Conservation (phyloP, 768 basidiomycete genomes). For the Boletus sp. region DNA sequence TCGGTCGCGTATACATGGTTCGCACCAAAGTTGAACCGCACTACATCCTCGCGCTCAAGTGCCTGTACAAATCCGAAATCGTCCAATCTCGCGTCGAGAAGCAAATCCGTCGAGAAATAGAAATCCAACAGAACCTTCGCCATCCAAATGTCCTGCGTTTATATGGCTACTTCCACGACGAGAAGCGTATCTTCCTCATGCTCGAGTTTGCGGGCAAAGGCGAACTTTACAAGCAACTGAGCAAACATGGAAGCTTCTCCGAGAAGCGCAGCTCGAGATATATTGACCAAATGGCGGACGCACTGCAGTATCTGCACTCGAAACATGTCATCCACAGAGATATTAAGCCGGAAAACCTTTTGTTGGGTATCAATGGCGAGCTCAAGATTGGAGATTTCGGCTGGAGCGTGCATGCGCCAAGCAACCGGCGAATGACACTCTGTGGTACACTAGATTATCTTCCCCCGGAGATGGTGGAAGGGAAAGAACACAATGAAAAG, state of each 20-base stretch:
- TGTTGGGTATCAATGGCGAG: constrained; percentile 93
- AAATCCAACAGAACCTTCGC: constrained; percentile 94
- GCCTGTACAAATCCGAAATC: constrained; percentile 95
- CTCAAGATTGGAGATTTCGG: constrained; percentile 99
- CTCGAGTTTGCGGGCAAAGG: constrained; percentile 97
- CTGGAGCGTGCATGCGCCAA: constrained; percentile 96
- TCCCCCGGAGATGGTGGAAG: constrained; percentile 98
- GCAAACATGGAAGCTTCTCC: constrained; percentile 79
- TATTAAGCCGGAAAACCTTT: constrained; percentile 97
- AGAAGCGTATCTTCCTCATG: constrained; percentile 96
- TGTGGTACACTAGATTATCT: constrained; percentile 97
- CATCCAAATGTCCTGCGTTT: constrained; percentile 93
- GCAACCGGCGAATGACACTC: constrained; percentile 82
- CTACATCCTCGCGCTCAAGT: constrained; percentile 96
- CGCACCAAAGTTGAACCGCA: constrained; percentile 84
- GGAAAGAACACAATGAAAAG: constrained; percentile 80
- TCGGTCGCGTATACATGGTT: constrained; percentile 98
- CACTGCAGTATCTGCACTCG: constrained; percentile 82
- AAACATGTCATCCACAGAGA: constrained; percentile 99
- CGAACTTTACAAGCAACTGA: constrained; percentile 94
- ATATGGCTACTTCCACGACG: constrained; percentile 98
- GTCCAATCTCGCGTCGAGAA: constrained; percentile 90
- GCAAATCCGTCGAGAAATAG: constrained; percentile 95
- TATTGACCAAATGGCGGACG: constrained; percentile 98
- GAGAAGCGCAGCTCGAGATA: constrained; percentile 88